Percentiles rank a stretch among this genome's conserved stretches.
Conservation (phyloP, 2,329 filamentous ascomycete genomes). For the Penicillium sp. region DNA sequence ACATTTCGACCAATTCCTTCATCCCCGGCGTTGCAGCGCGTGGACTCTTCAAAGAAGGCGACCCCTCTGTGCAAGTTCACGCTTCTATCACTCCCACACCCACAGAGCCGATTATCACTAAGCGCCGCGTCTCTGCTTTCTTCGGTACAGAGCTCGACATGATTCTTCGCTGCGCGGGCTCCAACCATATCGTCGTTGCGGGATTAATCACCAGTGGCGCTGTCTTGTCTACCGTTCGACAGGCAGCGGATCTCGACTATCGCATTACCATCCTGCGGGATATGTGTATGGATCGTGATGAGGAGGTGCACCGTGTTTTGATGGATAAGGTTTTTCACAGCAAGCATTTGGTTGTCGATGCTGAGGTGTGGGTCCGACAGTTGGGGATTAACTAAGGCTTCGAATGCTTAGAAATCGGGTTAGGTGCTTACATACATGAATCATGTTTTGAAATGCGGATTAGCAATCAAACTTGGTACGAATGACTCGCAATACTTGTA, state of each 20-base stretch:
- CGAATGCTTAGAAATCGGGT: too few species aligned
- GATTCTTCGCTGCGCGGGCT: slow-evolving; percentile 31
- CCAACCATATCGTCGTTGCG: slow-evolving; percentile 32
- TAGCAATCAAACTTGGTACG: too few species aligned
- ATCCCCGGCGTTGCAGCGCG: slow-evolving; percentile 15
- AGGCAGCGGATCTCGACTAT: slow-evolving; percentile 41
- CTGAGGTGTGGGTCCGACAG: slow-evolving; percentile 29
- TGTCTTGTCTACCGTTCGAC: slow-evolving; percentile 39
- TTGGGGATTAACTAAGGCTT: too few species aligned
- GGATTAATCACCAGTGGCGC: slow-evolving; percentile 39
- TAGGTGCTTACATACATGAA: too few species aligned
- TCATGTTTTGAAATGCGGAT: too few species aligned
- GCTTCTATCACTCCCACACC: slow-evolving; percentile 16
- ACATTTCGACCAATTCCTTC: slow-evolving; percentile 25
- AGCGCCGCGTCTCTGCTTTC: slow-evolving; percentile 40
- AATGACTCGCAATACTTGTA: too few species aligned
- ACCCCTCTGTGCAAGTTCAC: slow-evolving; percentile 21
- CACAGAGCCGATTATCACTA: slow-evolving; percentile 34
- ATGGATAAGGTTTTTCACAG: slow-evolving; percentile 35
- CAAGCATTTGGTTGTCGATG: slow-evolving; percentile 29
- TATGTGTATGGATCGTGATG: slow-evolving; percentile 36
- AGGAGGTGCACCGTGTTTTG: slow-evolving; percentile 35
- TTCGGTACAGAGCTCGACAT: slow-evolving; percentile 37
- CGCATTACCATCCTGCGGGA: slow-evolving; percentile 35
- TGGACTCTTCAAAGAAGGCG: slow-evolving; percentile 27